Evolutionary conservation across 2,329 filamentous ascomycete species (phyloP), one percentile per base, ranked within the genome.

Genomic region (Eutypella sp.): DNA sequence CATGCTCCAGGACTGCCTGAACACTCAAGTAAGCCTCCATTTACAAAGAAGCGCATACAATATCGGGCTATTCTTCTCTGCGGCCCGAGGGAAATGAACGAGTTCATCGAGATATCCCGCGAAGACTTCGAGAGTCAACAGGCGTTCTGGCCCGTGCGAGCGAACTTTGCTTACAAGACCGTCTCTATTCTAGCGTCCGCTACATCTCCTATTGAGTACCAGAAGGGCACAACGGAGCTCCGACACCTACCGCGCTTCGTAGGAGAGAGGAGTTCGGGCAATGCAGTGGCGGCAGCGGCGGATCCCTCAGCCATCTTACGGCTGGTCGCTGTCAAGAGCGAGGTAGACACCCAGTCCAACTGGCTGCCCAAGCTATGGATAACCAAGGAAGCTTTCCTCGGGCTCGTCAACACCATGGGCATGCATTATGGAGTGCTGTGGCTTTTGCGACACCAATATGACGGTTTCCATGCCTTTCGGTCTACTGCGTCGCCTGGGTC

Each of bases 401-500:
- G 39, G 3, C 50, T 60, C 8, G 51, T 58, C 33, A 50, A 56
- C 31, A 29, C 37, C 5, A 58, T 59, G 54, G 41, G 46, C 4
- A 53, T 56, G 31, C 46, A 55, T 25, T 47, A 53, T 13, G 48
- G 51, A 16, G 58, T 52, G 11, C 45, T 59, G 5, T 60, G 57
- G 47, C 55, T 59, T n/a, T 24, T 59, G 8, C 52, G 49, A 15
- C 52, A 50, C 40, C 54, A 57, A 19, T 58, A 58, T 42, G 56
- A 58, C 22, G 58, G 58, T 4, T 58, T 57, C 31, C 58, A 58
- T 36, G 50, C 56, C 42, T 58, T 56, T 41, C 46, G 39, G 27
- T 47, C 44, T 33, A 13, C 42, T 24, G 43, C 45, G 13, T 48
- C 47, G 5, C 25, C 46, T 4, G 22, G 41, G 4, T 15, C 48